Percentiles rank a stretch among this genome's conserved stretches.
Conservation (phyloP, 2,329 filamentous ascomycete genomes). For the Aspergillus piperis region DNA sequence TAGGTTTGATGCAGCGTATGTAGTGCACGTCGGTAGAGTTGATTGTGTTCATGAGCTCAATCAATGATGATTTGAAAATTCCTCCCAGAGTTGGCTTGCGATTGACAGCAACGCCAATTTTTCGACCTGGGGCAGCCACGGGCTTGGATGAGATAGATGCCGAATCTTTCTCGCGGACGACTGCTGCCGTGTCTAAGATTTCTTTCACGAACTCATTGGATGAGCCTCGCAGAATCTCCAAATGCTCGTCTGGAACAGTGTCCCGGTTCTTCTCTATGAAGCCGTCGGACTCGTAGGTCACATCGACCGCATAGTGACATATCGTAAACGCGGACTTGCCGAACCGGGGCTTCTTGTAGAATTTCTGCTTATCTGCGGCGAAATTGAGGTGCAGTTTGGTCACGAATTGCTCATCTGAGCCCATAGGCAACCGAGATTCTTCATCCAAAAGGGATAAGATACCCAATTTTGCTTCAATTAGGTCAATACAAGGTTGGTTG, state of each 20-base stretch:
- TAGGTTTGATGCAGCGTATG: conserved; percentile 98
- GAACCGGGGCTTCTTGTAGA: conserved; percentile 98
- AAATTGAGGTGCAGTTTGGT: conserved; percentile 96
- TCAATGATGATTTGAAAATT: conserved; percentile 97
- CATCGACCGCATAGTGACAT: conserved; percentile 96
- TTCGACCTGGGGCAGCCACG: conserved; percentile 69
- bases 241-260: conserved; percentile 96
- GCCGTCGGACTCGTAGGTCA: conserved; percentile 97
- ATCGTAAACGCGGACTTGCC: conserved; percentile 97
- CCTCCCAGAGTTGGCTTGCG: conserved; percentile 95
- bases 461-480: conserved; percentile 96
- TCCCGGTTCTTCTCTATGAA: conserved; percentile 99
- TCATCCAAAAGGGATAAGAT: conserved; percentile 91
- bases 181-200: conserved; percentile 80
- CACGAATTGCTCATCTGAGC: conserved; percentile 94
- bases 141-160: conserved; percentile 70
- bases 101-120: conserved; percentile 88
- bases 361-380: conserved; percentile 83
- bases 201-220: conserved; percentile 81
- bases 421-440: conserved; percentile 95
- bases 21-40: conserved; percentile 98
- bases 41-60: conserved; percentile 97
- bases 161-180: conserved; percentile 85
- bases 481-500: conserved; percentile 97
- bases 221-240: conserved; percentile 84